A percentile compares a stretch with the other conserved stretches of the same genome.
These are phyloP conservation scores for Bondarzewia mesenterica DNA, from an alignment of 1,284 basidiomycete species.

Conservation along the genomic window DNA sequence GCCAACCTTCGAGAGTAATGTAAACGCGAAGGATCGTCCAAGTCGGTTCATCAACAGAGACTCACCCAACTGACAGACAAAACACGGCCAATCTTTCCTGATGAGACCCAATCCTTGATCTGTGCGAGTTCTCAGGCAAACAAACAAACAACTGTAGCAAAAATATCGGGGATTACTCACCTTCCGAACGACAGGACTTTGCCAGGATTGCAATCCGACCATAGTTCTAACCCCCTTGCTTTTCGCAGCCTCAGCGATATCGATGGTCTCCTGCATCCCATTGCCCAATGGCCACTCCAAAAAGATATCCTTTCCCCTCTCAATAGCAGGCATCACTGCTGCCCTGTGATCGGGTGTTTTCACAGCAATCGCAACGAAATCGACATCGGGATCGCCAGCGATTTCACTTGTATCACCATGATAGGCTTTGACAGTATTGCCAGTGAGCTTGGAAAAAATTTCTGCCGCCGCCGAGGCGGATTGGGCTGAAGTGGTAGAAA, in stretches of 20 bases:
- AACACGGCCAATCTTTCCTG: constrained; percentile 8
- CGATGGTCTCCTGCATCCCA: constrained; percentile 19
- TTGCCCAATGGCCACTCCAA: constrained; percentile 32
- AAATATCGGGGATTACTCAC: constrained; percentile 13
- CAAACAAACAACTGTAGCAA: not conserved
- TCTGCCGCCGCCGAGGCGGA: constrained; percentile 20
- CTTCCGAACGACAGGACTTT: constrained; percentile 20
- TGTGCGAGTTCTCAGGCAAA: too few relatives aligned
- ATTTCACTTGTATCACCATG: constrained; percentile 20
- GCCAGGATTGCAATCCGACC: constrained; percentile 26
- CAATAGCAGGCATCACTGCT: constrained; percentile 22
- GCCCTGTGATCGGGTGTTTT: constrained; percentile 21
- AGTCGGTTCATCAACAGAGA: not conserved
- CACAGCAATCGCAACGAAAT: constrained; percentile 28
- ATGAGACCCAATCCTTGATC: not conserved
- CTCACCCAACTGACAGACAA: constrained; percentile 10
- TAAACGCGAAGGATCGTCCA: not conserved
- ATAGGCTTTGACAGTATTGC: constrained; percentile 20
- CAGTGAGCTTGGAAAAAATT: constrained; percentile 17
- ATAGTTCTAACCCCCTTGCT: constrained; percentile 23
- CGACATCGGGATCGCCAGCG: constrained; percentile 25
- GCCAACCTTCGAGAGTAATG: not conserved
- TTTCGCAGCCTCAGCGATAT: constrained; percentile 24
- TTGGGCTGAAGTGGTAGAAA: constrained; percentile 20
- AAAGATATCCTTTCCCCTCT: constrained; percentile 29